phyloP scores from a whole-genome alignment of 306 rosid species.

The Begonia fuchsioides region DNA sequence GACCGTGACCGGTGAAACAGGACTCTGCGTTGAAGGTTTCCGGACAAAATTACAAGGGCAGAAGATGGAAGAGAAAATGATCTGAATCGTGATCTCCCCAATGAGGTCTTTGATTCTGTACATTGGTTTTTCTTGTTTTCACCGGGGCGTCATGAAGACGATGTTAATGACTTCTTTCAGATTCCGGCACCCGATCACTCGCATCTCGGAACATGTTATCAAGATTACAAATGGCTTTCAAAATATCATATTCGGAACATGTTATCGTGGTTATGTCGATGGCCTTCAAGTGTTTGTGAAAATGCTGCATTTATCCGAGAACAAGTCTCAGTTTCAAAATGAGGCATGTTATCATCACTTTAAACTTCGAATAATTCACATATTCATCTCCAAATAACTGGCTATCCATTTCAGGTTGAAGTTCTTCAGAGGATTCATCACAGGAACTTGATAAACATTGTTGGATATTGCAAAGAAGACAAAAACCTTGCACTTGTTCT shows the following conservation, averaged over 20 bases:
- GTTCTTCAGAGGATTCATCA: constrained; percentile 23
- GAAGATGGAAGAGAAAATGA: too few relatives aligned
- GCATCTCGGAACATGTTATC: constrained; percentile 18
- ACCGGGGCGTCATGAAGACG: constrained; percentile 22
- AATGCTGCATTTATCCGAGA: constrained; percentile 3
- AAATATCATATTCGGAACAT: constrained; percentile 4
- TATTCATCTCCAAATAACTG: background rate
- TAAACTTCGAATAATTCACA: background rate
- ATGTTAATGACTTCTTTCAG: constrained; percentile 65
- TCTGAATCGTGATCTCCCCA: too few relatives aligned
- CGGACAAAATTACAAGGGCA: constrained; percentile 24
- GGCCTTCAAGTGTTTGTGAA: constrained; percentile 5
- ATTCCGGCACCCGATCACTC: constrained; percentile 49
- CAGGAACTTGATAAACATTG: constrained; percentile 15
- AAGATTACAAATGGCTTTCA: constrained; percentile 1
- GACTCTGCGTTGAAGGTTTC: constrained; percentile 45
- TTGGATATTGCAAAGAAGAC: constrained; percentile 19
- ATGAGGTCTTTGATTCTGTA: background rate
- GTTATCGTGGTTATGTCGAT: constrained; percentile 2
- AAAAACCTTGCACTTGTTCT: constrained; percentile 10
- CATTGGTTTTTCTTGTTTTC: background rate
- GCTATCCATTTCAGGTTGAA: constrained; percentile 10
- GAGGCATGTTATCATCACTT: background rate
- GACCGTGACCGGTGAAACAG: too few relatives aligned
- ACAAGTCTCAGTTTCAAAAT: constrained; percentile 6